Percentiles rank a stretch among this genome's conserved stretches.
phyloP scores from a whole-genome alignment of 139 green algal species.

The Astrephomene gubernaculifera region DNA sequence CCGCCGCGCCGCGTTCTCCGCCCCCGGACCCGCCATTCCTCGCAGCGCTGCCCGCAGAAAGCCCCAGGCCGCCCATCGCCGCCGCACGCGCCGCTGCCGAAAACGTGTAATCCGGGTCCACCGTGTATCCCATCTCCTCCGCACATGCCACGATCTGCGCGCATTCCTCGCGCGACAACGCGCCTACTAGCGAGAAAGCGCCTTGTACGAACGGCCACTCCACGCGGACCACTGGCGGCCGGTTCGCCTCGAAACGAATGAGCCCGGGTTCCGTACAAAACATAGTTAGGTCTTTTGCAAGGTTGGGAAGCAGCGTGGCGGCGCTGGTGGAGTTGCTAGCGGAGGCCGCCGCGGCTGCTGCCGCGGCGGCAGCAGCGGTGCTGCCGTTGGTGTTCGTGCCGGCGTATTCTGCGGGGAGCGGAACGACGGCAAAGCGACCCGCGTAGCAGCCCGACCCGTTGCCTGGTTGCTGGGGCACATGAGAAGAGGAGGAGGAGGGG shows the following conservation, averaged over 20 bases:
- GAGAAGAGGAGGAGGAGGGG: not conserved
- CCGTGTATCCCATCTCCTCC: slow-evolving; percentile 47
- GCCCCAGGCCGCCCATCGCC: slow-evolving; percentile 7
- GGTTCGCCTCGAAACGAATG: not conserved
- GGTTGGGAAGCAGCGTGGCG: slow-evolving; percentile 1
- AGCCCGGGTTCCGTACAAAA: slow-evolving; percentile 31
- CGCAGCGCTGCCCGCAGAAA: slow-evolving; percentile 15
- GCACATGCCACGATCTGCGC: slow-evolving; percentile 45
- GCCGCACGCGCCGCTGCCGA: slow-evolving; percentile 12
- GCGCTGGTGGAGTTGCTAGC: not conserved
- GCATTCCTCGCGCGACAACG: slow-evolving; percentile 39
- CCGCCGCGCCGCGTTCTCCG: slow-evolving; percentile 53
- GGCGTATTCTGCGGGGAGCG: slow-evolving; percentile 31
- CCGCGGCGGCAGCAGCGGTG: not conserved
- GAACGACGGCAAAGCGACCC: slow-evolving; percentile 20
- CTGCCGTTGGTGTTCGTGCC: slow-evolving; percentile 37
- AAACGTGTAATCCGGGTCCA: slow-evolving; percentile 49
- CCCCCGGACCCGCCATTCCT: slow-evolving; percentile 39
- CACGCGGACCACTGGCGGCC: slow-evolving; percentile 4
- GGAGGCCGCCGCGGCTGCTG: not conserved
- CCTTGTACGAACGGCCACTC: slow-evolving; percentile 50
- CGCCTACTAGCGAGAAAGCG: slow-evolving; percentile 47
- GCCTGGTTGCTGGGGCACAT: no score
- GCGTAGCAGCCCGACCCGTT: not conserved
- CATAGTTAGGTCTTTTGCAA: slow-evolving; percentile 37